Conservation (phyloP, 257 asterid genomes). For the Solanum medicagineum region DNA sequence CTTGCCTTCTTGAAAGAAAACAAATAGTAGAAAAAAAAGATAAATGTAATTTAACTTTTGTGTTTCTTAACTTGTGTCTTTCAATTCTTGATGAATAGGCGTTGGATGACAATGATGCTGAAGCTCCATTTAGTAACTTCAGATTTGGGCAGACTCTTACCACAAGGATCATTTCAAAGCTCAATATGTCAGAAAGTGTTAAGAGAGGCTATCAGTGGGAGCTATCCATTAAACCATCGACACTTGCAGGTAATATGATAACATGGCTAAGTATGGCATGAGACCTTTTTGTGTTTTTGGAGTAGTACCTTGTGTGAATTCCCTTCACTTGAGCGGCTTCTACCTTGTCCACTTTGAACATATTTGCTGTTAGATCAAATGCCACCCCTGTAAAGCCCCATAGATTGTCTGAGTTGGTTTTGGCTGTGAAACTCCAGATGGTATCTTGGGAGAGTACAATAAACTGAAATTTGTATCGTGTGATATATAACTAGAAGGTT, state of each 20-base stretch:
- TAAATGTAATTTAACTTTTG: neutral
- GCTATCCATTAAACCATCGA: slow-evolving; percentile 64
- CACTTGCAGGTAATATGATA: slow-evolving; percentile 41
- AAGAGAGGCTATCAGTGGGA: slow-evolving; percentile 58
- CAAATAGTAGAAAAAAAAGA: no score
- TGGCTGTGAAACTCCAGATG: neutral
- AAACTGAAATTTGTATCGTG: neutral
- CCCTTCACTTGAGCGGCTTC: neutral
- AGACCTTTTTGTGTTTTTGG: neutral
- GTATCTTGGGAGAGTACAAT: neutral
- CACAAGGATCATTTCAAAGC: slow-evolving; percentile 68
- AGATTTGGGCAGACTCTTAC: slow-evolving; percentile 64
- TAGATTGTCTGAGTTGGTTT: neutral
- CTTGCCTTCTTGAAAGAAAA: neutral
- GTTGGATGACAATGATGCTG: slow-evolving; percentile 49
- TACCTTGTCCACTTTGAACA: neutral
- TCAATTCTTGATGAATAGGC: slow-evolving; percentile 28
- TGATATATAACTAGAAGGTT: neutral
- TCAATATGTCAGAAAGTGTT: slow-evolving; percentile 23
- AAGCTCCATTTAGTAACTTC: slow-evolving; percentile 46
- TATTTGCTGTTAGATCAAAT: neutral
- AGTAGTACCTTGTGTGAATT: neutral
- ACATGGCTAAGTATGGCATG: neutral
- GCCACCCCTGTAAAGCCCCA: neutral
- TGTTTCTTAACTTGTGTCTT: neutral